Base-by-base conservation (phyloP, 1,284 basidiomycete species). In the Phellopilus nigrolimitatus region DNA sequence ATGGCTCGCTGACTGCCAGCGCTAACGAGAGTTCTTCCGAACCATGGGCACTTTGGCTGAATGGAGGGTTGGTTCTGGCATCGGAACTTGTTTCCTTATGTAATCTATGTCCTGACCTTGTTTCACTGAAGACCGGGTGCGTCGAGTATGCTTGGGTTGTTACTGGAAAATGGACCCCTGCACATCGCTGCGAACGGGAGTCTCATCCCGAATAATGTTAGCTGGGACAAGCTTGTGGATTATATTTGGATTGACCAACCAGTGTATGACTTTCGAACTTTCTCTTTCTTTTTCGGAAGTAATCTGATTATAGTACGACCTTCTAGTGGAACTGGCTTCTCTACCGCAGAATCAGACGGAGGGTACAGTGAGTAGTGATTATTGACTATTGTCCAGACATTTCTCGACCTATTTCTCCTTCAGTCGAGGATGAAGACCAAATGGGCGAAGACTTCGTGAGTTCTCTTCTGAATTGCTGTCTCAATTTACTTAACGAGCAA, bases 1-100 rank as follows among this genome's bases (percentile, higher is more conserved):
- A 70, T 10, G 83, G 82, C 1, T 85, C 84, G 1, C 66, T 88
- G 48, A 82, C 81, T 1, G 58, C 65, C 5, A 45, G 59, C 21
- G 59, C 58, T 21, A 55, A 57, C 24, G 61, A 61, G 25, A 46
- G 53, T 15, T 62, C 67, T 49, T 62, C 68, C n/a, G 68, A 76
- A 36, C 84, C 86, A 2, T 88, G 85, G 85, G 76, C 76, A 7
- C 83, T 88, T 43, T 88, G 84, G 84, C 63, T 88, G 22, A 86
- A 87, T 57, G 84, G 84, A 64, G 84, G 84, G 74, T 82, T 63
- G 57, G 76, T 44, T 19, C 60, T 21, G 25, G 43, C 9, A 27
- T 38, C 19, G 28, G 17, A 22, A n/a, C 8, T 21, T 55, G 47
- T 47, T 17, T 51, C 15, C 28, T 15, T 22, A 13, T 19, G 24